A percentile compares a stretch with the other conserved stretches of the same genome.
Evolutionary conservation across 352 stramenopile genomes (phyloP).

Genomic region (Globisporangium echinulatum): DNA sequence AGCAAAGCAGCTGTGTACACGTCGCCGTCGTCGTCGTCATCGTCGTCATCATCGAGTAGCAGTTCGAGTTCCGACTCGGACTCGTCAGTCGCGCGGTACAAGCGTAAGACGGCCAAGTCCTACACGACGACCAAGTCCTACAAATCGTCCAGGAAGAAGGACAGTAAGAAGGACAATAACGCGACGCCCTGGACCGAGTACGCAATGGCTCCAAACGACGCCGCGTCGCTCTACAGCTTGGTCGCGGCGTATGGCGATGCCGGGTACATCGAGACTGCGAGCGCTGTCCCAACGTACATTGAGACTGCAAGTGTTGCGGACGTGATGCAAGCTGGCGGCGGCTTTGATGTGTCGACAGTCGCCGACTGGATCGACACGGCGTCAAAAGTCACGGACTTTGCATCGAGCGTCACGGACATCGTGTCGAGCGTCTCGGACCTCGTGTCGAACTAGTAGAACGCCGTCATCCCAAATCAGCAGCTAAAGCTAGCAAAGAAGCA

Average conservation of each 20-base stretch:
- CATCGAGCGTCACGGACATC: too few species aligned
- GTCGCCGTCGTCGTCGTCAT: too few species aligned
- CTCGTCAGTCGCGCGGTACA: neutral
- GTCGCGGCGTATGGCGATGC: neutral
- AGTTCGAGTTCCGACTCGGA: constrained; percentile 9
- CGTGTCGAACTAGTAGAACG: constrained; percentile 1
- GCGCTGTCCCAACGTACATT: neutral
- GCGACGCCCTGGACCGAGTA: constrained; percentile 5
- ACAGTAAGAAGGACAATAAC: constrained; percentile 3
- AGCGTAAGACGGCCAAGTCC: constrained; percentile 2
- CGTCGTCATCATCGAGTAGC: neutral
- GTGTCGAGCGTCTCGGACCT: constrained; percentile 2
- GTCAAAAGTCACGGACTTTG: constrained; percentile 1
- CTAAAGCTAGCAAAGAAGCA: too few species aligned
- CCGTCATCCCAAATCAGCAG: too few species aligned
- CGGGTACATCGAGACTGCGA: neutral
- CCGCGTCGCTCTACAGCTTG: constrained; percentile 9
- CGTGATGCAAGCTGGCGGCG: constrained; percentile 4
- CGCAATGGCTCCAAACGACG: constrained; percentile 6
- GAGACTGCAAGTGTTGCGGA: neutral
- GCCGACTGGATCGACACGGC: constrained; percentile 10
- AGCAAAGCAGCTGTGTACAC: neutral
- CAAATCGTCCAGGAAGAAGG: constrained; percentile 1
- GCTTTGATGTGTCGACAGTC: constrained; percentile 5
- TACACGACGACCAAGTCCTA: constrained; percentile 5